Base-by-base conservation (phyloP, 192 early-diverging fungal genomes). In the Blastocladiella britannica region DNA sequence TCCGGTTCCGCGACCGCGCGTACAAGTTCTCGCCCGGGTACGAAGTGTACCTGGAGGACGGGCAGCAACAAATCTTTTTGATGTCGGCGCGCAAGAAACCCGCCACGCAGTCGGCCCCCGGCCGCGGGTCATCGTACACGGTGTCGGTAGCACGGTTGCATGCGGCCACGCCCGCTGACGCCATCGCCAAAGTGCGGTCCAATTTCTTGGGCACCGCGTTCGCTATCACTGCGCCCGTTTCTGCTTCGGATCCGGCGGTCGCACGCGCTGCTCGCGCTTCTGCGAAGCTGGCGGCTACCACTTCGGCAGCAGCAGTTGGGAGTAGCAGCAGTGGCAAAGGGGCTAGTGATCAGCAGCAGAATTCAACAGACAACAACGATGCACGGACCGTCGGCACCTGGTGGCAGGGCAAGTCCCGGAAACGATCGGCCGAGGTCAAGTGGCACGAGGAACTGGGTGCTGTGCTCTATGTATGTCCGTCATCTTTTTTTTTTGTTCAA, bases 151-250 rank as follows among this genome's bases (percentile, higher is more conserved):
- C n/a, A n/a, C n/a, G n/a, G n/a, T n/a, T n/a, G n/a, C n/a, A n/a
- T n/a, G n/a, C n/a, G n/a, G n/a, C n/a, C n/a, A n/a, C n/a, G n/a
- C n/a, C n/a, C n/a, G n/a, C n/a, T n/a, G n/a, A n/a, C n/a, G 51
- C 37, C 15, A n/a, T 51, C 27, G 58, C 20, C 54, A 61, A 25
- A 55, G 57, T 3, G 55, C 58, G 84, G 54, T 85, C 88, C 5
- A 93, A 93, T 61, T 85, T 90, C 25, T 55, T 89, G 30, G 92
- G 90, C 8, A 91, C 88, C 3, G 78, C 74, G 24, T 95, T 88
- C 68, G 65, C 72, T 18, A 77, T 93, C 7, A 82, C 85, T 63
- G 81, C 79, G 20, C 70, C 75, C 53, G 77, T 71, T 0, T 52
- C 64, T 28, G 70, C 67, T 55, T 75, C 72, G 4, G 61, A 61